These are phyloP conservation scores for Penicillium diatomitis DNA, from an alignment of 495 filamentous ascomycete genomes.

Conservation along the genomic window DNA sequence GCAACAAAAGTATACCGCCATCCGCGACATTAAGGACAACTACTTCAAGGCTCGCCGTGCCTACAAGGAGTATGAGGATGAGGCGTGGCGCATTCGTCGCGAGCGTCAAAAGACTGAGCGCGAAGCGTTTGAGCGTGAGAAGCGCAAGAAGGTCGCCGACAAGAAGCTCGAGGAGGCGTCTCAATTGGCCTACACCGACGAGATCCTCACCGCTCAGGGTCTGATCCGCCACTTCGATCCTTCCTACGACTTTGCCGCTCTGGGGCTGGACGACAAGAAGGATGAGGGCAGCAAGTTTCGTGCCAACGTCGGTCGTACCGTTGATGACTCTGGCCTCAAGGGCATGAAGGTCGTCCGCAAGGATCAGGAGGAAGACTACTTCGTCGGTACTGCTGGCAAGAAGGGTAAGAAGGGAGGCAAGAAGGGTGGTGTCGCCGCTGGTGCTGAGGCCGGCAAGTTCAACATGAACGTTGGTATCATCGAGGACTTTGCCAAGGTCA, in stretches of 20 bases:
- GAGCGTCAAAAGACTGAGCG: conserved; percentile 75
- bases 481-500: conserved; percentile 75
- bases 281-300: conserved; percentile 60
- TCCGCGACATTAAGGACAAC: conserved; percentile 78
- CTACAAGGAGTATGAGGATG: conserved; percentile 68
- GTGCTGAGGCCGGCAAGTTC: conserved; percentile 52
- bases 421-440: conserved; percentile 41
- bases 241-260: conserved; percentile 52
- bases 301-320: conserved; percentile 69
- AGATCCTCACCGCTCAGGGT: conserved; percentile 78
- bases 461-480: conserved; percentile 83
- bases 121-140: conserved; percentile 61
- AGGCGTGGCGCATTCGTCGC: conserved; percentile 59
- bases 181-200: conserved; percentile 76
- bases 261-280: conserved; percentile 49
- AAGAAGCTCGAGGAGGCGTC: conserved; percentile 88
- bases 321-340: conserved; percentile 69
- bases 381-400: conserved; percentile 71
- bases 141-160: conserved; percentile 71
- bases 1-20: conserved; percentile 67
- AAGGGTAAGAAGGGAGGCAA: conserved; percentile 88
- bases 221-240: conserved; percentile 90
- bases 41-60: conserved; percentile 72
- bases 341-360: conserved; percentile 71
- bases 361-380: conserved; percentile 76